These are phyloP conservation scores for Scheffersomyces amazonensis DNA, from an alignment of 805 yeast genomes.

Conservation along the genomic window DNA sequence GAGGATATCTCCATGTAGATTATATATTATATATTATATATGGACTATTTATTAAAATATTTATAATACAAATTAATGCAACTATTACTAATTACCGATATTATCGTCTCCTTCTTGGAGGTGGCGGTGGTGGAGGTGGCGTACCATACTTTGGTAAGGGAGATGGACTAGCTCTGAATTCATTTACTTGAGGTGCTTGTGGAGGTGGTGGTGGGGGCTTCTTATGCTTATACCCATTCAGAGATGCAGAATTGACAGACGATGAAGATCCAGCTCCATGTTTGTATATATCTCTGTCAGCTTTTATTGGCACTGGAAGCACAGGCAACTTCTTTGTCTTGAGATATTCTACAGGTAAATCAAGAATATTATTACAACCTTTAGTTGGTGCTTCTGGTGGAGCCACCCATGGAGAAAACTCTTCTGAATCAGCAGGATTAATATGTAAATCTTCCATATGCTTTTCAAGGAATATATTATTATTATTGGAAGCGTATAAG, in stretches of 20 bases:
- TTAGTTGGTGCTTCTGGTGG: background rate
- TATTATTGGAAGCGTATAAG: slow-evolving; percentile 19
- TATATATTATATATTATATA: background rate
- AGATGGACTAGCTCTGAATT: background rate
- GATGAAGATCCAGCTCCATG: slow-evolving; percentile 8
- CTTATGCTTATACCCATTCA: slow-evolving; percentile 14
- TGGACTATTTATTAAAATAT: background rate
- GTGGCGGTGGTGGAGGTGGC: slow-evolving; percentile 34
- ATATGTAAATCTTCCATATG: background rate
- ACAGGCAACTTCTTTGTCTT: slow-evolving; percentile 18
- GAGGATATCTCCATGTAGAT: slow-evolving; percentile 41
- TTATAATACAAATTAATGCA: background rate
- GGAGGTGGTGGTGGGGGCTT: slow-evolving; percentile 43
- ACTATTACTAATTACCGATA: background rate
- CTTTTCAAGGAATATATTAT: slow-evolving; percentile 22
- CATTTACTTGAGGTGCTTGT: slow-evolving; percentile 7
- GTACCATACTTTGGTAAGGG: background rate
- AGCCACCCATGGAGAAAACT: slow-evolving; percentile 1
- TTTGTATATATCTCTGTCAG: slow-evolving; percentile 3
- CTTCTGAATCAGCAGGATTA: background rate
- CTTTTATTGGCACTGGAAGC: slow-evolving; percentile 7
- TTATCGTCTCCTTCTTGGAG: slow-evolving; percentile 27
- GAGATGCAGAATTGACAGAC: slow-evolving; percentile 16
- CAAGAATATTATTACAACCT: slow-evolving; percentile 19
- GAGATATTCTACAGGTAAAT: slow-evolving; percentile 31